These are phyloP conservation scores for Pichia cabralensis DNA, from an alignment of 805 yeast genomes.

Conservation along the genomic window DNA sequence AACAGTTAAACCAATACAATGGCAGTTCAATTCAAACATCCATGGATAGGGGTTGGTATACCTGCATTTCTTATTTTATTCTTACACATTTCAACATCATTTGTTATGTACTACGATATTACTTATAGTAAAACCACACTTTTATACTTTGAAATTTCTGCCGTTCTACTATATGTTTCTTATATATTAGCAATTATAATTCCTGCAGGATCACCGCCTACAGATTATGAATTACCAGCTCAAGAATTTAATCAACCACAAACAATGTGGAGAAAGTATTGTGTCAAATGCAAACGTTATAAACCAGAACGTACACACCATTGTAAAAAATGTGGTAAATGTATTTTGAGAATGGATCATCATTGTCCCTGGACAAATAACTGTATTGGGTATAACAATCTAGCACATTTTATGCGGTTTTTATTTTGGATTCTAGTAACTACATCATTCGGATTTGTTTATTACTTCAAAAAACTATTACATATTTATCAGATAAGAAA, in stretches of 20 bases:
- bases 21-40: constrained; percentile 33
- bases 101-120: constrained; percentile 39
- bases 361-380: constrained; percentile 92
- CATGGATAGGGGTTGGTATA: constrained; percentile 42
- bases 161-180: constrained; percentile 57
- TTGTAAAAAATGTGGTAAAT: constrained; percentile 64
- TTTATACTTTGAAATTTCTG: constrained; percentile 18
- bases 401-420: constrained; percentile 75
- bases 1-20: constrained; percentile 50
- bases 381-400: constrained; percentile 74
- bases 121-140: constrained; percentile 26
- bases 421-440: constrained; percentile 52
- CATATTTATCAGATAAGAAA: constrained; percentile 38
- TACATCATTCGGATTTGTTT: constrained; percentile 35
- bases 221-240: constrained; percentile 26
- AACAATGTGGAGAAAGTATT: constrained; percentile 50
- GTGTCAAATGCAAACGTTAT: constrained; percentile 58
- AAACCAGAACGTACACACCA: constrained; percentile 86
- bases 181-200: constrained; percentile 58
- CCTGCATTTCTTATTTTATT: constrained; percentile 50
- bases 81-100: constrained; percentile 56
- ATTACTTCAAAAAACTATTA: constrained; percentile 31
- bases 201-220: constrained; percentile 63
- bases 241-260: constrained; percentile 12
- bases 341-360: constrained; percentile 88